Percentiles rank a stretch among this genome's conserved stretches.
Evolutionary conservation across 2,329 filamentous ascomycete genomes (phyloP).

Genomic region (Colletotrichum spaethianum): DNA sequence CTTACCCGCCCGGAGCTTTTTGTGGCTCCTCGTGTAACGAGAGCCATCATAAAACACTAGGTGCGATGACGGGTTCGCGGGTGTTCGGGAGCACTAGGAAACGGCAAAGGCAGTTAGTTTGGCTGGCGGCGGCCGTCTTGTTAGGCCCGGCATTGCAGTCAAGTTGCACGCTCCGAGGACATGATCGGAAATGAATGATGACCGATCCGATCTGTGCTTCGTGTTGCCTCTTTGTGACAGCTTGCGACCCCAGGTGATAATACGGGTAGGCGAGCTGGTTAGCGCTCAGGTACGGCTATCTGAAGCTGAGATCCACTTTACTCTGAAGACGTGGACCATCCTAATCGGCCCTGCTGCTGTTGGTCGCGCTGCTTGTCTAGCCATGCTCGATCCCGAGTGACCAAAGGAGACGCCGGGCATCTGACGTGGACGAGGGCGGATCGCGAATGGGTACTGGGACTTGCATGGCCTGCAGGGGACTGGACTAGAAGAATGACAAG

Average conservation of each 20-base stretch:
- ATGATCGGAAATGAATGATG: slow-evolving; percentile 13
- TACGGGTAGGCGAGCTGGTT: neutral
- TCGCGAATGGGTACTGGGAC: slow-evolving; percentile 9
- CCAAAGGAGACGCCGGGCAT: slow-evolving; percentile 3
- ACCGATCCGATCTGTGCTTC: slow-evolving; percentile 27
- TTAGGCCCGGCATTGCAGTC: slow-evolving; percentile 3
- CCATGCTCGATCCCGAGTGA: slow-evolving; percentile 24
- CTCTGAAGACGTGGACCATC: slow-evolving; percentile 2
- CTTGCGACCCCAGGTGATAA: slow-evolving; percentile 8
- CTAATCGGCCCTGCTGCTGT: slow-evolving; percentile 20
- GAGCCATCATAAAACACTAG: slow-evolving; percentile 1
- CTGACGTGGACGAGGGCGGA: slow-evolving; percentile 8
- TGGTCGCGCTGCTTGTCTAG: slow-evolving; percentile 13
- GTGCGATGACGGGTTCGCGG: slow-evolving; percentile 24
- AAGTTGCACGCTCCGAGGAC: slow-evolving; percentile 9
- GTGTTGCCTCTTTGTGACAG: neutral
- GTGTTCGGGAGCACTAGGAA: slow-evolving; percentile 29
- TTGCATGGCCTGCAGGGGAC: neutral
- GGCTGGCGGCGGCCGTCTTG: slow-evolving; percentile 8
- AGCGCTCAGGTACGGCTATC: slow-evolving; percentile 15
- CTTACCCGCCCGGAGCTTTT: slow-evolving; percentile 10
- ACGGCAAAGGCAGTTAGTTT: slow-evolving; percentile 5
- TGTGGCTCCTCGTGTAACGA: slow-evolving; percentile 17
- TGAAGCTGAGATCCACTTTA: slow-evolving; percentile 19
- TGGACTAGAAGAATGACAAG: neutral